phyloP scores from a whole-genome alignment of 1,284 basidiomycete species.

The Pterula multifida region DNA sequence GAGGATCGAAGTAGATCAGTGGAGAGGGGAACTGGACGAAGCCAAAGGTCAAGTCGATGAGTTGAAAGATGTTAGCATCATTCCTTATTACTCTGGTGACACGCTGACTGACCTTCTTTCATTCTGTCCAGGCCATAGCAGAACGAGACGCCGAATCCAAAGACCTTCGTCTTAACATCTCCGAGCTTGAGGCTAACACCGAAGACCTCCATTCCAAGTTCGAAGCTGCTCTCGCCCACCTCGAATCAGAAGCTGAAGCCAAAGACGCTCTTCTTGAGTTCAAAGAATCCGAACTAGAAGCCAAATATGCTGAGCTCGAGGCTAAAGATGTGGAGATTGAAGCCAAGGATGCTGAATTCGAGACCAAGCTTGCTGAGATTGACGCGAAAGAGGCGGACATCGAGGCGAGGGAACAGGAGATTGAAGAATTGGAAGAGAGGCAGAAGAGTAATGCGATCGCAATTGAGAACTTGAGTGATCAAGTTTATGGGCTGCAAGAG shows the following conservation, averaged over 20 bases:
- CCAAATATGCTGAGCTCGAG: neutral
- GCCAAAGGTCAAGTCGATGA: conserved; percentile 59
- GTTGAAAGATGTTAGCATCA: conserved; percentile 51
- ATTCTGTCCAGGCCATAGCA: conserved; percentile 42
- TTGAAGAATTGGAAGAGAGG: conserved; percentile 43
- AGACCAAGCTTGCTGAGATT: conserved; percentile 38
- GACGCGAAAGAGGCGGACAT: neutral
- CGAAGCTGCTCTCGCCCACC: conserved; percentile 57
- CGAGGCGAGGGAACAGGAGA: neutral
- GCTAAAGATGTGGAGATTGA: conserved; percentile 60
- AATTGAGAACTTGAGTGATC: conserved; percentile 60
- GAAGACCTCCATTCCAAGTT: conserved; percentile 62
- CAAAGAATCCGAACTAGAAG: conserved; percentile 45
- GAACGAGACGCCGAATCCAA: conserved; percentile 66
- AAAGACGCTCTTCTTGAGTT: conserved; percentile 24
- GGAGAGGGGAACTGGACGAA: conserved; percentile 70
- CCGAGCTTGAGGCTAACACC: conserved; percentile 60
- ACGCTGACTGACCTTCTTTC: neutral
- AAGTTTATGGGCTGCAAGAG: conserved; percentile 41
- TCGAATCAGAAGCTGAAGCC: conserved; percentile 50
- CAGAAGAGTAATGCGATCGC: conserved; percentile 62
- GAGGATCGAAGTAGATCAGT: conserved; percentile 65
- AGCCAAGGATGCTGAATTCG: conserved; percentile 40
- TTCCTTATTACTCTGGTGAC: neutral
- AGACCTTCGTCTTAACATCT: conserved; percentile 59